Base-by-base conservation (phyloP, 805 yeast genomes). In the Ogataea trehaloabstinens region DNA sequence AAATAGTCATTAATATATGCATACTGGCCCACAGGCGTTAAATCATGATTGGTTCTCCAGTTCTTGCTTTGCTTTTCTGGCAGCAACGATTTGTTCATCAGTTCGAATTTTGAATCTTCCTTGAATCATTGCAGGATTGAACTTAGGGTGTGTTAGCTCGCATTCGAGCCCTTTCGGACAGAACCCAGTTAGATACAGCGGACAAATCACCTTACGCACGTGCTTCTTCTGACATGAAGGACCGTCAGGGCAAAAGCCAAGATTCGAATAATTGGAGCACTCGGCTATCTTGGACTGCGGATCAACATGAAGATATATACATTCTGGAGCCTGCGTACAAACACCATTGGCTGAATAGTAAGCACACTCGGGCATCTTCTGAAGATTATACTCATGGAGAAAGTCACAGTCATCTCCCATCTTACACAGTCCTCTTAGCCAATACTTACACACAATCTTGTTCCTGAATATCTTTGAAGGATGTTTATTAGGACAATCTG, bases 331-430 rank as follows among this genome's bases (percentile, higher is more conserved):
- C 60, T 89, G 96, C 5, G 95, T 84, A 61, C 99, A 91, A 51
- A 74, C 82, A 5, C 95, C 95, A 49, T 78, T 80, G 59, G 87
- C 82, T 31, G 88, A 73, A 61, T 77, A 91, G 61, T 87, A 86
- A 18, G 88, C 76, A 61, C 99, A 93, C 61, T 93, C 99, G 3
- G 98, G 98, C 95, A 93, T 91, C 63, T 86, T 88, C 44, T 95
- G 73, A 52, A 93, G 66, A 56, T 93, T 91, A 57, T 90, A 90
- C 59, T 93, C 99, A 63, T 93, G 99, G 31, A 93, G 66, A 55
- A 87, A 93, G 67, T 93, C 99, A 63, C 99, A 93, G 49, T 86
- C 87, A 51, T 89, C 95, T 35, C 95, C 95, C 69, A 91, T 91
- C 66, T 93, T 93, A 65, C 99, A 93, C 24, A 93, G 74, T 0